phyloP scores from a whole-genome alignment of 805 yeast species.

The Candida germanica region DNA sequence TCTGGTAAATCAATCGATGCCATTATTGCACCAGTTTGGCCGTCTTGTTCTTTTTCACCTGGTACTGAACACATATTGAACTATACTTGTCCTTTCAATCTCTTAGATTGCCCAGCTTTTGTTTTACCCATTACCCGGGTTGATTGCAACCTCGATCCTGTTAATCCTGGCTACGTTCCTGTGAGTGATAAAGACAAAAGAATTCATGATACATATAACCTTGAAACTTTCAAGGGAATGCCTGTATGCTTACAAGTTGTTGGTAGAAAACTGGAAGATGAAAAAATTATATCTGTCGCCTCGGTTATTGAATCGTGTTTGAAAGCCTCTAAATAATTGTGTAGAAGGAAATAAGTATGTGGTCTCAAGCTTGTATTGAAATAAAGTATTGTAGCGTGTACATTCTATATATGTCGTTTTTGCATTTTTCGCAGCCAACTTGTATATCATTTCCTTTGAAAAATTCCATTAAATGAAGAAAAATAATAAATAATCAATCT shows the following conservation, averaged over 20 bases:
- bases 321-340: too few relatives aligned
- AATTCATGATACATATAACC: slow-evolving; percentile 3
- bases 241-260: slow-evolving; percentile 9
- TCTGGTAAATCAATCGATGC: slow-evolving; percentile 50
- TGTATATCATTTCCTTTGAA: too few relatives aligned
- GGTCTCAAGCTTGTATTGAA: too few relatives aligned
- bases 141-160: background rate
- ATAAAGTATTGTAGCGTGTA: too few relatives aligned
- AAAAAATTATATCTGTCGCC: slow-evolving; percentile 5
- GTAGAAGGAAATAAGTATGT: too few relatives aligned
- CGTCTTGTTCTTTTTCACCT: slow-evolving; percentile 5
- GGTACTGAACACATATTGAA: background rate
- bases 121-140: slow-evolving; percentile 6
- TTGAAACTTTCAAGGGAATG: slow-evolving; percentile 4
- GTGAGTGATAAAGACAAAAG: slow-evolving; percentile 1
- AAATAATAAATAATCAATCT: too few relatives aligned
- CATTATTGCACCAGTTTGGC: slow-evolving; percentile 23
- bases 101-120: slow-evolving; percentile 2
- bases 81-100: slow-evolving; percentile 6
- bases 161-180: background rate
- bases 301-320: slow-evolving; percentile 1
- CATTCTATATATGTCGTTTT: too few relatives aligned
- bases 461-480: too few relatives aligned
- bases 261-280: slow-evolving; percentile 3
- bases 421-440: too few relatives aligned